These are phyloP conservation scores for Debaryomycetaceae sp. DNA, from an alignment of 1,139 yeast species.

Conservation along the genomic window DNA sequence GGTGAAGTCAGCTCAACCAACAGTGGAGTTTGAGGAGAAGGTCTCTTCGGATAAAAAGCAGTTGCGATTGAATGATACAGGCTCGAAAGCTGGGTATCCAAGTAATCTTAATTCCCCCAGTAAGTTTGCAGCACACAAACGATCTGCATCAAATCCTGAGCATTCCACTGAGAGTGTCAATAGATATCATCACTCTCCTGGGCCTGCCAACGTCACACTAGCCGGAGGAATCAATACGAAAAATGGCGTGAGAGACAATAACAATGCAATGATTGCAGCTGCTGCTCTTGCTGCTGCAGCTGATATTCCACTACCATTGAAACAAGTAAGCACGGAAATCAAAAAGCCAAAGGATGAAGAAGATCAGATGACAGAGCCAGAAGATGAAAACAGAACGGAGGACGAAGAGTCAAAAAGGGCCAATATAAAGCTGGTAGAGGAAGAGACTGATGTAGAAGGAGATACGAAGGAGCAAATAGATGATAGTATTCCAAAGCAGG, in stretches of 20 bases:
- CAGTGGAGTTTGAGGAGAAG: not conserved
- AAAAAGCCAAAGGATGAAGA: conserved; percentile 5
- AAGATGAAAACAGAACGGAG: conserved; percentile 16
- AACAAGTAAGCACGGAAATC: conserved; percentile 2
- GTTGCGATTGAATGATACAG: not conserved
- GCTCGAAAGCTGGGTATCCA: conserved; percentile 3
- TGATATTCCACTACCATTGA: conserved; percentile 56
- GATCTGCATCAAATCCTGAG: conserved; percentile 24
- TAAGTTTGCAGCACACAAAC: conserved; percentile 6
- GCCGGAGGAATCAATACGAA: conserved; percentile 40
- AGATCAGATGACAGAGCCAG: conserved; percentile 13
- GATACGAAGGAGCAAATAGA: conserved; percentile 3
- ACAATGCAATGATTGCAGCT: conserved; percentile 62
- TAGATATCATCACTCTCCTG: conserved; percentile 11
- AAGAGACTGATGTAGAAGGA: conserved; percentile 1
- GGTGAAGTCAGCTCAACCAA: not conserved
- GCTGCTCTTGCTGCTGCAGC: conserved; percentile 74
- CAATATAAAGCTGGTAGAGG: not conserved
- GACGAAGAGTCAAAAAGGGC: conserved; percentile 6
- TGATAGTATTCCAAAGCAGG: conserved; percentile 1
- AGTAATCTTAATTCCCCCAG: conserved; percentile 16
- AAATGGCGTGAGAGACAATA: conserved; percentile 32
- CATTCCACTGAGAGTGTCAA: conserved; percentile 1
- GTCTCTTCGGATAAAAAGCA: not conserved
- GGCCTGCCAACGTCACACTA: conserved; percentile 16